These are phyloP conservation scores for Lycium ferocissimum DNA, from an alignment of 257 asterid species.

Conservation along the genomic window DNA sequence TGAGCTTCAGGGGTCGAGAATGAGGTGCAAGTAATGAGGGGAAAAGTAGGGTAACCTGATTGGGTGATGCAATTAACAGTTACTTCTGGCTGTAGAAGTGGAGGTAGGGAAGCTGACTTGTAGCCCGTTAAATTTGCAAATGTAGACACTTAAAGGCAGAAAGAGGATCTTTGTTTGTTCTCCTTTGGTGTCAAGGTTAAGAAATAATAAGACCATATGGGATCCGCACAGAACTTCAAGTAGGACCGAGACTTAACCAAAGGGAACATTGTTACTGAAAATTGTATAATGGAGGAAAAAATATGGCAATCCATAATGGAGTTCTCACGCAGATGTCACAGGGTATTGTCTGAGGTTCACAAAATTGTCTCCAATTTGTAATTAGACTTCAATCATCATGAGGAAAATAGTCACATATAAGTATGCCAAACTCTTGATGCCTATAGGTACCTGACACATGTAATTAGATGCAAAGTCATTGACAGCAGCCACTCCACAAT, in stretches of 20 bases:
- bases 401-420: conserved; percentile 13
- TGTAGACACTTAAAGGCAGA: not conserved
- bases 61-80: not conserved
- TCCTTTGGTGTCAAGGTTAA: not conserved
- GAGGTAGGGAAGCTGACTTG: not conserved
- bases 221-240: not conserved
- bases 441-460: conserved; percentile 87
- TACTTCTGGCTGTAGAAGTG: conserved; percentile 5
- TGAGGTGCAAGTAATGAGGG: not conserved
- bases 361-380: conserved; percentile 1
- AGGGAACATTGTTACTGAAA: not conserved
- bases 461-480: conserved; percentile 92
- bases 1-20: not conserved
- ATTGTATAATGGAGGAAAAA: not conserved
- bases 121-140: not conserved
- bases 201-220: not conserved
- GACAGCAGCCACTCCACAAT: conserved; percentile 88
- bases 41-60: not conserved
- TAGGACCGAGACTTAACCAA: not conserved
- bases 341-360: conserved; percentile 20
- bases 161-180: not conserved
- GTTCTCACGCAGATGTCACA: not conserved
- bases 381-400: not conserved
- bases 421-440: conserved; percentile 15
- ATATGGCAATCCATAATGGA: not conserved